Percentiles rank a stretch among this genome's conserved stretches.
Evolutionary conservation across 305 asterid species (phyloP).

Genomic region (Fraxinus latifolia): DNA sequence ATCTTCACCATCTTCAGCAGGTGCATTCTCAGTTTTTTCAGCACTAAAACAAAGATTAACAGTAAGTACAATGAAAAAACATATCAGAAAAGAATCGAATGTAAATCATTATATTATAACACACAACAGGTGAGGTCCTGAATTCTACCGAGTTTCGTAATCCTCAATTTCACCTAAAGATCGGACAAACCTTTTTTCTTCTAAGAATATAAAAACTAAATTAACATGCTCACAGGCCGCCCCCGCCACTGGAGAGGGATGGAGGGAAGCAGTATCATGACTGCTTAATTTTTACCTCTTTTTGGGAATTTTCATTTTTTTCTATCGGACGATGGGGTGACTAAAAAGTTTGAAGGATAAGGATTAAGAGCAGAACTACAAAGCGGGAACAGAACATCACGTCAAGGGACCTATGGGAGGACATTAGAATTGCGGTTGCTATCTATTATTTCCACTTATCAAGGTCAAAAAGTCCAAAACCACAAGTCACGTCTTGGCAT

Average conservation of each 20-base stretch:
- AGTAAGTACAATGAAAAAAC: constrained; percentile 7
- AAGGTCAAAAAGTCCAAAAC: neutral
- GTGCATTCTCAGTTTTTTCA: constrained; percentile 30
- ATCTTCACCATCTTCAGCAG: constrained; percentile 28
- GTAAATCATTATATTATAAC: neutral
- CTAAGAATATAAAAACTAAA: neutral
- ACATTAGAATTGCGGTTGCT: neutral
- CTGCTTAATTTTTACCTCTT: too few relatives aligned
- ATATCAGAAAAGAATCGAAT: neutral
- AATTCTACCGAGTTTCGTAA: neutral
- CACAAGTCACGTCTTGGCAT: neutral
- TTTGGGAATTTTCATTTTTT: neutral
- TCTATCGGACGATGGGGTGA: neutral
- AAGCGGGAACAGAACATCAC: neutral
- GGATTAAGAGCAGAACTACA: neutral
- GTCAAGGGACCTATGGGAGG: neutral
- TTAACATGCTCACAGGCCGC: neutral
- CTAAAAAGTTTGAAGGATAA: neutral
- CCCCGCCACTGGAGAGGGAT: neutral
- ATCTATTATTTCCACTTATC: too few relatives aligned
- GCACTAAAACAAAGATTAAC: constrained; percentile 1
- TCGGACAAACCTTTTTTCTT: neutral
- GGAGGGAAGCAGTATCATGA: too few relatives aligned
- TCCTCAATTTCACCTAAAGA: neutral
- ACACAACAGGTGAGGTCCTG: neutral